phyloP scores from a whole-genome alignment of 805 yeast species.

The Pichia cabralensis region DNA sequence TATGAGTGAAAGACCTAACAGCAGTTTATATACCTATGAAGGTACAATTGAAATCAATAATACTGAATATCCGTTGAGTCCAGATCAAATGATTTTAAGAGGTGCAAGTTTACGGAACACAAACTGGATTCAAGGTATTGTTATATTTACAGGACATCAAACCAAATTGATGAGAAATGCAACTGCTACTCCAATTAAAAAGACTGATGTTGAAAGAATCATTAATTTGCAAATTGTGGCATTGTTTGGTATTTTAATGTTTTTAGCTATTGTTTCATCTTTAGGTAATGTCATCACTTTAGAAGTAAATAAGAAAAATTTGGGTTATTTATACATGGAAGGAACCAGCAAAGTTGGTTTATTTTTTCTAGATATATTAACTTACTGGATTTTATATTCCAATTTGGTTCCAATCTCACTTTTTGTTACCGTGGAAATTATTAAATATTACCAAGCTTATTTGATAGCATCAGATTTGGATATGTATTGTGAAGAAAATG shows the following conservation, averaged over 20 bases:
- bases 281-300: conserved; percentile 78
- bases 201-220: conserved; percentile 93
- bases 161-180: conserved; percentile 98
- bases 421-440: conserved; percentile 92
- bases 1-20: conserved; percentile 85
- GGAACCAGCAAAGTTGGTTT: conserved; percentile 58
- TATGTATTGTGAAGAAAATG: conserved; percentile 77
- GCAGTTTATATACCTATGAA: conserved; percentile 88
- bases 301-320: conserved; percentile 37
- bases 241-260: conserved; percentile 68
- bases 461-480: conserved; percentile 92
- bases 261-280: conserved; percentile 70
- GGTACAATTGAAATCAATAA: conserved; percentile 65
- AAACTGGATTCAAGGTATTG: conserved; percentile 89
- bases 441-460: conserved; percentile 90
- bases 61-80: conserved; percentile 59
- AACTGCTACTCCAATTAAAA: conserved; percentile 94
- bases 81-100: conserved; percentile 85
- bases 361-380: conserved; percentile 79
- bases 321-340: conserved; percentile 58
- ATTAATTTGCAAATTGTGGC: conserved; percentile 89
- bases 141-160: conserved; percentile 95
- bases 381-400: conserved; percentile 94
- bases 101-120: conserved; percentile 96
- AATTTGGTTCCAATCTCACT: conserved; percentile 95